Conservation (phyloP, 768 basidiomycete species). For the Strobilomyces dryophilus region DNA sequence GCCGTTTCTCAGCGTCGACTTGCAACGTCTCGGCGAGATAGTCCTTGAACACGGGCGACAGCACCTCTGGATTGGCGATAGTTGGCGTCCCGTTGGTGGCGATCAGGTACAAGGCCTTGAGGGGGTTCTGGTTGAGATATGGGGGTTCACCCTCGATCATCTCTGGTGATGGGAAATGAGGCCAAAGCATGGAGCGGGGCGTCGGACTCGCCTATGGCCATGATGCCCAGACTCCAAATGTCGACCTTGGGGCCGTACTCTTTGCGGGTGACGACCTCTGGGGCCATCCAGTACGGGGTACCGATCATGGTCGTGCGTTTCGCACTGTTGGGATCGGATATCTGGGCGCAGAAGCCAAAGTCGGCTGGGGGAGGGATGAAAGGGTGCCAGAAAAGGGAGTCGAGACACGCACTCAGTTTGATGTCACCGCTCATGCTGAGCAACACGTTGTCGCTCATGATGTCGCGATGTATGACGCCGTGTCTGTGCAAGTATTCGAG, state of each 20-base stretch:
- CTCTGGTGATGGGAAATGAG: constrained; percentile 43
- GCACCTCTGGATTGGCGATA: constrained; percentile 83
- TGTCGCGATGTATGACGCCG: constrained; percentile 97
- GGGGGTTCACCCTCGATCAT: constrained; percentile 99
- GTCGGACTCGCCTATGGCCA: constrained; percentile 74
- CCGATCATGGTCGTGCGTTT: constrained; percentile 99
- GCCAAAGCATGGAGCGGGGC: background rate
- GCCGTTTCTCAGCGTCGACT: constrained; percentile 93
- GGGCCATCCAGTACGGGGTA: constrained; percentile 99
- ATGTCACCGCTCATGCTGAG: constrained; percentile 93
- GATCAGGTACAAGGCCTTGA: constrained; percentile 96
- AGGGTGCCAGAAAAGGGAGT: background rate
- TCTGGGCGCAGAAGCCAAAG: constrained; percentile 98
- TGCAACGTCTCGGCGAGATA: constrained; percentile 87
- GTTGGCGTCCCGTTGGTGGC: constrained; percentile 97
- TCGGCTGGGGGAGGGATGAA: constrained; percentile 55
- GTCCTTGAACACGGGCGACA: constrained; percentile 79
- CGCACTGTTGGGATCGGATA: constrained; percentile 81
- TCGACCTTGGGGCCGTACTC: constrained; percentile 99
- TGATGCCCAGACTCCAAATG: constrained; percentile 95
- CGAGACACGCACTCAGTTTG: constrained; percentile 79
- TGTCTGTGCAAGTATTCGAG: constrained; percentile 93
- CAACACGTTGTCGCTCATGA: constrained; percentile 97
- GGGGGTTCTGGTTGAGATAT: constrained; percentile 92
- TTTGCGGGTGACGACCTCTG: constrained; percentile 95